These are phyloP conservation scores for Xylariales sp. DNA, from an alignment of 2,329 filamentous ascomycete species.

Conservation along the genomic window DNA sequence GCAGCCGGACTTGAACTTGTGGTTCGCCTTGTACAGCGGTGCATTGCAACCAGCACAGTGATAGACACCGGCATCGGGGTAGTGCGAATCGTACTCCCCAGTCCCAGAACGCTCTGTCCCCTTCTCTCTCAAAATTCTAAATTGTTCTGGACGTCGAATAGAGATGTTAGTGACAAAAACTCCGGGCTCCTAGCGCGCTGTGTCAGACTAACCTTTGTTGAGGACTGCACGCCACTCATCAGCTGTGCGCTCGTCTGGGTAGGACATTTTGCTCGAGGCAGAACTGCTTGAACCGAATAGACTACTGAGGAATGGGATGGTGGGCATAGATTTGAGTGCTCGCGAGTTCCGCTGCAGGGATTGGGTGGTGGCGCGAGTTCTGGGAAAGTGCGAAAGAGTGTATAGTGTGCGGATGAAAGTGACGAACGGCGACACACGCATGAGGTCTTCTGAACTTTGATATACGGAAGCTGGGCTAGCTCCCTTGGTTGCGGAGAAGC, in stretches of 20 bases:
- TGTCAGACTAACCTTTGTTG: constrained; percentile 49
- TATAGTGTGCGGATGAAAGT: constrained; percentile 41
- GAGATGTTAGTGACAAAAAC: constrained; percentile 3
- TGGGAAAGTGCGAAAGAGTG: constrained; percentile 41
- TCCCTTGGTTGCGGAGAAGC: too few species aligned
- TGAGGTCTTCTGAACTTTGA: constrained; percentile 24
- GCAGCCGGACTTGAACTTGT: constrained; percentile 96
- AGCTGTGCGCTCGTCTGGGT: constrained; percentile 74
- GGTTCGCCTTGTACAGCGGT: constrained; percentile 85
- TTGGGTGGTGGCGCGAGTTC: constrained; percentile 25
- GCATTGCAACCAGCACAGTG: constrained; percentile 80
- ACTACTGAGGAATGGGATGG: constrained; percentile 72
- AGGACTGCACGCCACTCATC: constrained; percentile 89
- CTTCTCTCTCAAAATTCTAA: constrained; percentile 86
- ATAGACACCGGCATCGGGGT: constrained; percentile 72
- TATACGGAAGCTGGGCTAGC: too few species aligned
- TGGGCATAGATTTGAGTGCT: constrained; percentile 59
- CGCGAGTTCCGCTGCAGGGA: constrained; percentile 15
- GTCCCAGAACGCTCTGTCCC: constrained; percentile 81
- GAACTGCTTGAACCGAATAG: constrained; percentile 71
- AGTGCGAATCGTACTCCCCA: constrained; percentile 85
- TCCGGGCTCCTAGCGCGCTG: too few species aligned
- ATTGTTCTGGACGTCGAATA: constrained; percentile 82
- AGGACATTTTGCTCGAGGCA: constrained; percentile 59
- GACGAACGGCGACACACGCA: constrained; percentile 47